These are phyloP conservation scores for Drechslerella stenobrocha DNA, from an alignment of 2,329 filamentous ascomycete species.

Conservation along the genomic window DNA sequence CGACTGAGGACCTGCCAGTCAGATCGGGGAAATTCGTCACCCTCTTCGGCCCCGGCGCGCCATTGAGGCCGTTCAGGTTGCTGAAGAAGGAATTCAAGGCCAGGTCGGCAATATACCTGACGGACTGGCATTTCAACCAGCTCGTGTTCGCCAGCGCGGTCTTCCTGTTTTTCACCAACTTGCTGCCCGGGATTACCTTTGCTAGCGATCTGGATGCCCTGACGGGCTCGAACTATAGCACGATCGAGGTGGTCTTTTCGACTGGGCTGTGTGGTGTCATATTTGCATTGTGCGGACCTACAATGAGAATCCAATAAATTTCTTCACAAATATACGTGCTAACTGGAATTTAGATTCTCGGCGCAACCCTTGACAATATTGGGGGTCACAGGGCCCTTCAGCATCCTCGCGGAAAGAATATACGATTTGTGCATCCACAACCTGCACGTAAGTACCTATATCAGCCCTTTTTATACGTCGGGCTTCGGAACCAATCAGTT, in stretches of 20 bases:
- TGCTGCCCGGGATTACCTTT: conserved; percentile 69
- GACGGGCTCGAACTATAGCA: conserved; percentile 67
- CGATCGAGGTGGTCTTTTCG: conserved; percentile 69
- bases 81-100: conserved; percentile 50
- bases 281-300: conserved; percentile 65
- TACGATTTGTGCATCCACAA: conserved; percentile 63
- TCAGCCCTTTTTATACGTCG: conserved; percentile 44
- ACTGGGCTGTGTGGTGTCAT: conserved; percentile 67
- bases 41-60: conserved; percentile 29
- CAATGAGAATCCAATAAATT: background rate
- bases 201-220: conserved; percentile 67
- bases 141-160: conserved; percentile 66
- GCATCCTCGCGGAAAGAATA: conserved; percentile 69
- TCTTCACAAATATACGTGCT: conserved; percentile 5
- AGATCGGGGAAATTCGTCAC: conserved; percentile 5
- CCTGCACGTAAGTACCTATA: conserved; percentile 59
- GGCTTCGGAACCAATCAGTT: conserved; percentile 18
- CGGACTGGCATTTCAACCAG: conserved; percentile 63
- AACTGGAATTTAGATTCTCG: conserved; percentile 57
- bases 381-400: conserved; percentile 69
- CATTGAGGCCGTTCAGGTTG: conserved; percentile 50
- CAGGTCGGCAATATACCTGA: conserved; percentile 47
- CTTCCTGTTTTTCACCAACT: conserved; percentile 70
- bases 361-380: conserved; percentile 68
- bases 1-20: background rate